These are phyloP conservation scores for Plasmodium knowlesi DNA, from an alignment of 169 alveolate species.

Conservation along the genomic window DNA sequence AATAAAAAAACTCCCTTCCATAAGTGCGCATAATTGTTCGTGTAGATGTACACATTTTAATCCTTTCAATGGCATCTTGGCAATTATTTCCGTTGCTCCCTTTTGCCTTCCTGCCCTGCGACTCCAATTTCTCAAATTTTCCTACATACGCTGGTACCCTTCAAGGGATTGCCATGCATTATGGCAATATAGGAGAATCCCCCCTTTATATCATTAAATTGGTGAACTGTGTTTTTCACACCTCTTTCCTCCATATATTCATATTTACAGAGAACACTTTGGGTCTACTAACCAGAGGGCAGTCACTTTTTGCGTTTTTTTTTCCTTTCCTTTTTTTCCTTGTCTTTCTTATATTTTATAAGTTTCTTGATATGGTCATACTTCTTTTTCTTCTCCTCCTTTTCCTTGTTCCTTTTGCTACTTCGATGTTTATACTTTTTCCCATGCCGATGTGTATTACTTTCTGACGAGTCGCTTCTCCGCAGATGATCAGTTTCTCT, in stretches of 20 bases:
- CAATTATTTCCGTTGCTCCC: neutral
- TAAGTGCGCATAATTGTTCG: neutral
- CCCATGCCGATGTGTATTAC: neutral
- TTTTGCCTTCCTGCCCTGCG: neutral
- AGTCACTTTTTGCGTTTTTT: slow-evolving; percentile 3
- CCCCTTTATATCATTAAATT: neutral
- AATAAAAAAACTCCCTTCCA: neutral
- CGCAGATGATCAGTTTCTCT: neutral
- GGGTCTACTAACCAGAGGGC: neutral
- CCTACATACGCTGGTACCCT: neutral
- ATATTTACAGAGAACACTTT: neutral
- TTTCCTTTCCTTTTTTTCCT: slow-evolving; percentile 18
- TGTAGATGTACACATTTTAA: neutral
- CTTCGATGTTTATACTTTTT: neutral
- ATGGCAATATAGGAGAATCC: neutral
- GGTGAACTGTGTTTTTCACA: neutral
- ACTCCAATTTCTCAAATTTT: neutral
- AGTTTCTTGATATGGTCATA: slow-evolving; percentile 43
- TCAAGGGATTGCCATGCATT: neutral
- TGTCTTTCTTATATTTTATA: slow-evolving; percentile 58
- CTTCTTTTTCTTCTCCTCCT: neutral
- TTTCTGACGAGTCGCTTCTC: slow-evolving; percentile 3
- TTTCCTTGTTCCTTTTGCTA: neutral
- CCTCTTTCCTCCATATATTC: neutral
- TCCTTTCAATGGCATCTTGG: neutral